Percentiles rank a stretch among this genome's conserved stretches.
phyloP scores from a whole-genome alignment of 2,329 filamentous ascomycete species.

The Diaporthe vaccinii region DNA sequence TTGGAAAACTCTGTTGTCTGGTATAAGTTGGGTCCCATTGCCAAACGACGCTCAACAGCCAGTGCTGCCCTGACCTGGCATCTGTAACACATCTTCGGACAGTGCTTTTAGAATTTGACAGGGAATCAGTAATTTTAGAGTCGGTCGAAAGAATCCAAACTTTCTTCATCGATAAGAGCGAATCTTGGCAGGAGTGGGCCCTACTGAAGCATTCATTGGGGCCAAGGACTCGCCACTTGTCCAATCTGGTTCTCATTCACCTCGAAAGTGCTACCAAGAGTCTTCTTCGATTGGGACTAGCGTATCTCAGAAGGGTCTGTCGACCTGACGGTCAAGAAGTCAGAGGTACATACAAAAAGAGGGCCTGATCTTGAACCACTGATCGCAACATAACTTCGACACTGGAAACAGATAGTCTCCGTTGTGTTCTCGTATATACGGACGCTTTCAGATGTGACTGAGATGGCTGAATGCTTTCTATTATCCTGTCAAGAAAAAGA shows the following conservation, averaged over 20 bases:
- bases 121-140: background rate
- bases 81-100: background rate
- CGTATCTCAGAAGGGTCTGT: background rate
- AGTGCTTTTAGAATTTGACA: background rate
- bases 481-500: background rate
- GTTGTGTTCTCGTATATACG: background rate
- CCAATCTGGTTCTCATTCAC: fast-evolving
- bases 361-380: background rate
- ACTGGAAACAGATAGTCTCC: background rate
- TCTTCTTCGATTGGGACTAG: background rate
- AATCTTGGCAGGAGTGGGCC: background rate
- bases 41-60: background rate
- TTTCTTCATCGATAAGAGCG: background rate
- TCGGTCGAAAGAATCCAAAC: background rate
- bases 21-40: background rate
- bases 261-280: background rate
- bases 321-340: background rate
- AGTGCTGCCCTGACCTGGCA: background rate
- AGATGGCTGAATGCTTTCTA: background rate
- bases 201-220: background rate
- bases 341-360: background rate
- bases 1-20: background rate
- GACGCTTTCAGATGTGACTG: background rate
- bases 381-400: background rate
- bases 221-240: background rate